Conservation (phyloP, 140 eudicot genomes). For the Erigeron philadelphicus region DNA sequence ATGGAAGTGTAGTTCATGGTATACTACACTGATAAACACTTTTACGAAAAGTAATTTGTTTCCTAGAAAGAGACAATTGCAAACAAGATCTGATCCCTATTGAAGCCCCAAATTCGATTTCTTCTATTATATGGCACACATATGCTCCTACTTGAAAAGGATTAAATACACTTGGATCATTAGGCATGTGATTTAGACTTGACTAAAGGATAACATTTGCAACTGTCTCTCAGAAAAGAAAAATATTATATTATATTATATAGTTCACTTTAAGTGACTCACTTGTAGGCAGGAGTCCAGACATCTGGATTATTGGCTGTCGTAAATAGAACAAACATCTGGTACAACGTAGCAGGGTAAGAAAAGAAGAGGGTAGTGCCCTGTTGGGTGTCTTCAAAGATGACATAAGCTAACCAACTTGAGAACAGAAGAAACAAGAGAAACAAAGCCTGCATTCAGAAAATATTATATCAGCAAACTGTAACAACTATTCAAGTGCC, state of each 20-base stretch:
- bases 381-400: conserved; percentile 90
- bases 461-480: conserved; percentile 4
- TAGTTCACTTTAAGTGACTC: conserved; percentile 26
- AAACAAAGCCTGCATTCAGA: conserved; percentile 60
- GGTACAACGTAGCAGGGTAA: conserved; percentile 62
- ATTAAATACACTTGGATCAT: too few relatives aligned
- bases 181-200: too few relatives aligned
- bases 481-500: background rate
- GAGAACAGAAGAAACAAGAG: conserved; percentile 77
- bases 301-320: conserved; percentile 98
- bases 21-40: background rate
- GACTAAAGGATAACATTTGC: too few relatives aligned
- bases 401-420: conserved; percentile 95
- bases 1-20: background rate
- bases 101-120: too few relatives aligned
- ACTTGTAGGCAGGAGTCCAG: conserved; percentile 99
- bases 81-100: too few relatives aligned
- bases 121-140: too few relatives aligned
- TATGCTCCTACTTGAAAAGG: too few relatives aligned
- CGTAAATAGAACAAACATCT: conserved; percentile 88
- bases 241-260: background rate
- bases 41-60: too few relatives aligned
- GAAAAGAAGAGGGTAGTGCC: conserved; percentile 71
- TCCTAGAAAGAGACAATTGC: too few relatives aligned
- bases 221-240: background rate